Conservation (phyloP, 164 flowering plant species). For the Umbilicus rupestris region DNA sequence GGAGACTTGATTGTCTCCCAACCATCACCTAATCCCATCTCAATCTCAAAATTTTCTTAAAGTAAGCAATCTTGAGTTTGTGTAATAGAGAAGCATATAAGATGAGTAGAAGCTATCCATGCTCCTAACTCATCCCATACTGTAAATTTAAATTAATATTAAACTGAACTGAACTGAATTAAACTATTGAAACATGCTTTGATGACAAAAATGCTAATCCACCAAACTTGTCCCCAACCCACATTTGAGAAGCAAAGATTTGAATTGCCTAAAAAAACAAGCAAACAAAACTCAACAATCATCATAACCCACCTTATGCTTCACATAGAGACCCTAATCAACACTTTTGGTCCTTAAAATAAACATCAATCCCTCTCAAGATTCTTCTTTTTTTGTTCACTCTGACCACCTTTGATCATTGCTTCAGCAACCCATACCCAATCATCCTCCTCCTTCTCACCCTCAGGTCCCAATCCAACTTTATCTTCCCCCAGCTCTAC, state of each 20-base stretch:
- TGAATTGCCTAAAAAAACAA: neutral
- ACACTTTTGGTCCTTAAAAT: neutral
- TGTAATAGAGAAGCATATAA: neutral
- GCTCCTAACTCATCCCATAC: no score
- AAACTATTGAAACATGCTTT: neutral
- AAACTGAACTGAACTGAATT: no score
- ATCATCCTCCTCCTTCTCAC: neutral
- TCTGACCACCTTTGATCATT: conserved; percentile 1
- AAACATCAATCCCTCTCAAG: conserved; percentile 3
- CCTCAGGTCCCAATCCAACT: conserved; percentile 7
- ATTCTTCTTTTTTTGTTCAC: conserved; percentile 7
- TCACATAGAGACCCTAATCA: conserved; percentile 2
- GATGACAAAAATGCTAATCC: neutral
- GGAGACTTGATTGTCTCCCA: neutral
- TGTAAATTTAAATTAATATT: no score
- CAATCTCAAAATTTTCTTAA: neutral
- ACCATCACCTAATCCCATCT: neutral
- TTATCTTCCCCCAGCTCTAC: neutral
- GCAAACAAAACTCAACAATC: conserved; percentile 2
- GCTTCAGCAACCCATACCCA: conserved; percentile 1
- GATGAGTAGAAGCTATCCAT: neutral
- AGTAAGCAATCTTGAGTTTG: neutral
- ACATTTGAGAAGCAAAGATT: neutral
- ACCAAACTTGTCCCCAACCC: neutral
- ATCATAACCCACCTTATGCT: neutral